Evolutionary conservation across 2,329 filamentous ascomycete species (phyloP), one percentile per base, ranked within the genome.

Genomic region (Tolypocladium cylindrosporum): DNA sequence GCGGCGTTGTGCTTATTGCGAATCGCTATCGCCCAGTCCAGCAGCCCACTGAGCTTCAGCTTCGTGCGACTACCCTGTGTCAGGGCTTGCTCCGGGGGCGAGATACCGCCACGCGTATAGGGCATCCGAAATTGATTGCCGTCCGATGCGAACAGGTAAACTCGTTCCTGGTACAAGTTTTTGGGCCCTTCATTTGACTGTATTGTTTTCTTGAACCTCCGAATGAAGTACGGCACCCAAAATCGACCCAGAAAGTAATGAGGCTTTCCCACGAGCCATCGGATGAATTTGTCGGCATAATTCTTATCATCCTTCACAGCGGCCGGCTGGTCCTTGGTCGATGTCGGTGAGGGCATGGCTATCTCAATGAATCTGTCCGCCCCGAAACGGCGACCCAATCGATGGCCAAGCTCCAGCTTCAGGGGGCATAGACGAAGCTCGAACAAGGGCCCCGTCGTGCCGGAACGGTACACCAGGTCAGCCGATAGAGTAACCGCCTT

Each of bases 331-430:
- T 69, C 62, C 2, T 63, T 68, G 0, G 31, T 2, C 11, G 67
- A 67, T 1, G 64, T 69, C 0, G 76, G 71, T 0, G 74, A 73
- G 0, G 83, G 82, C 6, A 85, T 71, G 5, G 76, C 66, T 0
- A 87, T 58, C 56, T 86, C 81, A 1, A 87, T 60, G 52, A 85
- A 85, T 0, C 84, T 75, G 61, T 87, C 83, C 0, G 77, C 68
- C 0, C 84, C 83, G 61, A 84, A 85, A 5, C 77, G 77, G 14
- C 84, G 77, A 24, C 72, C 71, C 0, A 86, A 67, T 1, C 84
- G 78, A 65, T 83, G 76, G 0, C 78, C 72, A 3, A 73, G 65
- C 34, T 83, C 79, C 1, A 84, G 65, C 11, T 69, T 72, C 1
- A 85, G 63, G 0, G 80, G 77, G 2, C 75, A 71, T 11, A 86